Evolutionary conservation across 2,329 filamentous ascomycete genomes (phyloP), one percentile per base, ranked within the genome.

Genomic region (Huntiella moniliformis): DNA sequence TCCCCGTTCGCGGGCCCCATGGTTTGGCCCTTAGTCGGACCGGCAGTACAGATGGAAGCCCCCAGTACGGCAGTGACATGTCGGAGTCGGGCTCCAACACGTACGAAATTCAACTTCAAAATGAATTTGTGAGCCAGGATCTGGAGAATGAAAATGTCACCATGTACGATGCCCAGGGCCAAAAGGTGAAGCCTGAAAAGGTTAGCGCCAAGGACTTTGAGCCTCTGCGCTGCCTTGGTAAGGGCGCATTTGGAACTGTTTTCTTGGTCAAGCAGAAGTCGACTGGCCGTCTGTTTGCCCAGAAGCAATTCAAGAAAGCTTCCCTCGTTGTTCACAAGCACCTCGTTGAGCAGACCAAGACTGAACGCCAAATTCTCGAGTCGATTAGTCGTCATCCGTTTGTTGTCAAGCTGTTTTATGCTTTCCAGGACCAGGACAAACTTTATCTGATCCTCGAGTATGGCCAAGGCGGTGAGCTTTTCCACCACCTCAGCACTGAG

Each of bases 301-400:
- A 98, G 66, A 98, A 98, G 67, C 88, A 96, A 63, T 91, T 98
- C 64, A 91, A 88, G 61, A 98, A 98, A 64, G 91, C 92, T 0
- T 93, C 86, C 6, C 67, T 98, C 44, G 85, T 87, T 1, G 84
- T 98, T 35, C 87, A 95, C 63, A 95, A 94, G 70, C 86, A 87
- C 60, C 73, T 96, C 31, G 77, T 98, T 43, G 87, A 96, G 64
- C 91, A 96, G 66, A 96, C 91, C 48, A 94, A 92, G 69, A 96
- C 88, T 2, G 91, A 98, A 65, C 82, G 91, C 42, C 79, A 80
- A 55, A 94, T 98, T 46, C 71, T 98, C 44, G 91, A 98, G 65
- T 92, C 83, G 50, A 84, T 98, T 61, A 96, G 92, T 62, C 75
- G 87, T 32, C 91, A 98, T 60, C 88, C 91, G 0, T 98, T 98